Conservation (phyloP, 441 rosid species). For the Flueggea neowawraea region DNA sequence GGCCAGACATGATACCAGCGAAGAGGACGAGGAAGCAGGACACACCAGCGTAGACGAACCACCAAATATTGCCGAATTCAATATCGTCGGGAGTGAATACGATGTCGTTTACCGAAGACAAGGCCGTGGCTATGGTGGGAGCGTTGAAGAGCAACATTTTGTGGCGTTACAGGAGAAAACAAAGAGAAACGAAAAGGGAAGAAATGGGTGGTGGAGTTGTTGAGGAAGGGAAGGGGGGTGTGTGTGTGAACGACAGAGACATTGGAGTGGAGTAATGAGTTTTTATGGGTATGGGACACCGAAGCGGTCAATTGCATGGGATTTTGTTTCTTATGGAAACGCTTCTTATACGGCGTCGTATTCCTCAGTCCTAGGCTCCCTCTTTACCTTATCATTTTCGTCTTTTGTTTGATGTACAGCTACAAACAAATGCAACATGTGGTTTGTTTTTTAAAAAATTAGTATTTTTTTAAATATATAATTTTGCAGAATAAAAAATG, state of each 20-base stretch:
- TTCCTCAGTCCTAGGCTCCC: no score
- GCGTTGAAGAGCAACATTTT: conserved; percentile 35
- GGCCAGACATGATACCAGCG: conserved; percentile 92
- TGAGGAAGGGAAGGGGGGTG: conserved; percentile 17
- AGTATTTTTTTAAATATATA: no score
- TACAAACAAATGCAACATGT: no score
- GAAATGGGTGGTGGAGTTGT: background rate
- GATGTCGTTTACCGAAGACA: conserved; percentile 28
- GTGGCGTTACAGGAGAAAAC: background rate
- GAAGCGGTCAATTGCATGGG: conserved; percentile 21
- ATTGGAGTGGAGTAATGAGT: background rate
- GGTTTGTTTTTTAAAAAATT: no score
- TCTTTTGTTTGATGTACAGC: no score
- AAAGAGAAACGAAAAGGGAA: background rate
- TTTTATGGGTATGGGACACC: conserved; percentile 30
- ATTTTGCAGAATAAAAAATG: no score
- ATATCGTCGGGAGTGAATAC: conserved; percentile 43
- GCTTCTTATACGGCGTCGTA: no score
- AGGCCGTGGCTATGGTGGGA: conserved; percentile 27
- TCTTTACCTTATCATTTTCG: no score
- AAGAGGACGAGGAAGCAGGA: conserved; percentile 84
- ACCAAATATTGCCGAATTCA: conserved; percentile 47
- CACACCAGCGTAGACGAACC: conserved; percentile 69
- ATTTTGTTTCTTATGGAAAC: background rate
- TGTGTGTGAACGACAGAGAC: background rate